Percentiles rank a stretch among this genome's conserved stretches.
phyloP scores from a whole-genome alignment of 352 stramenopile genomes.

The Aphanomyces cochlioides region DNA sequence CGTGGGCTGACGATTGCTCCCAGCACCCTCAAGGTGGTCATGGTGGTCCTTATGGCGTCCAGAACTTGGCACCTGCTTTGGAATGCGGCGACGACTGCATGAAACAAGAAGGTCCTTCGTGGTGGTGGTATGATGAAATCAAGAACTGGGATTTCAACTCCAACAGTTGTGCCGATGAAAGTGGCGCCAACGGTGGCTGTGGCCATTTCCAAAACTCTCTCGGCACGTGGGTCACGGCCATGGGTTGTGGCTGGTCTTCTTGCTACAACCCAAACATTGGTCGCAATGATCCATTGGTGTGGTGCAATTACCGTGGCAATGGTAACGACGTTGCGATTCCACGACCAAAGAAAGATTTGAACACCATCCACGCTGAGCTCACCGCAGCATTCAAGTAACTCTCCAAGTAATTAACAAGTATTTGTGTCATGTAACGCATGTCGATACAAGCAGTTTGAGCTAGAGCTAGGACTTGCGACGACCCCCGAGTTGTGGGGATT shows the following conservation, averaged over 20 bases:
- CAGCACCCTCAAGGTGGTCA: not conserved
- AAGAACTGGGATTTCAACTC: not conserved
- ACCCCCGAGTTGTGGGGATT: too few species aligned
- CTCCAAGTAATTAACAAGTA: not conserved
- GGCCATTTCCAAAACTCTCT: conserved; percentile 16
- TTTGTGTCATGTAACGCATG: not conserved
- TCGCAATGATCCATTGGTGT: conserved; percentile 4
- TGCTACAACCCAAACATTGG: conserved; percentile 19
- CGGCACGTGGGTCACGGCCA: not conserved
- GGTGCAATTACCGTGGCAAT: conserved; percentile 22
- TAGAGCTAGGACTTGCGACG: too few species aligned
- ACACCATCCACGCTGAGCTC: not conserved
- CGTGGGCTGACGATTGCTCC: conserved; percentile 1
- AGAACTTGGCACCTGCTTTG: not conserved
- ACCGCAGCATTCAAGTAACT: not conserved
- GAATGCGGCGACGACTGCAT: conserved; percentile 10
- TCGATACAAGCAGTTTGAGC: not conserved
- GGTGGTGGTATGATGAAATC: conserved; percentile 17
- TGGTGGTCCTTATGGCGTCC: not conserved
- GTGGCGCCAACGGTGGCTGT: not conserved
- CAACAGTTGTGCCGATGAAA: not conserved
- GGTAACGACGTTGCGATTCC: conserved; percentile 1
- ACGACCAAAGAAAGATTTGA: not conserved
- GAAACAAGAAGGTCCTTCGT: not conserved
- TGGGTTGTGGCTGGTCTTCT: conserved; percentile 17